A percentile compares a stretch with the other conserved stretches of the same genome.
Evolutionary conservation across 2,329 filamentous ascomycete genomes (phyloP).

Genomic region (Cytospora leucostoma): DNA sequence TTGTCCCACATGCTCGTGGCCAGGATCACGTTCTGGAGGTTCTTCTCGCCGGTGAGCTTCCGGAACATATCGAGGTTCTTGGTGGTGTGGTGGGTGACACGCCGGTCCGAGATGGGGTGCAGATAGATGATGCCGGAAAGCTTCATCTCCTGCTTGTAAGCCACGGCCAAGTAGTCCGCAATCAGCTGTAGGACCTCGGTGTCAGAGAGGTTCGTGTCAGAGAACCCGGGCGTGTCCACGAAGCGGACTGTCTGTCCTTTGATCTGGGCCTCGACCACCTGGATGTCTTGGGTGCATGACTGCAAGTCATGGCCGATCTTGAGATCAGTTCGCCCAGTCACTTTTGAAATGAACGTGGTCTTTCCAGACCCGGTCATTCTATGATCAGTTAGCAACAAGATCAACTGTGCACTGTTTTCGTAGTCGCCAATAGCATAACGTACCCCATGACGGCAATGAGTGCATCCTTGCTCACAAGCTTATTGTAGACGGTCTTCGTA

Average conservation of each 20-base stretch:
- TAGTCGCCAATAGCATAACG: not conserved
- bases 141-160: slow-evolving; percentile 37
- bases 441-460: slow-evolving; percentile 33
- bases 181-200: slow-evolving; percentile 47
- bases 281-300: slow-evolving; percentile 37
- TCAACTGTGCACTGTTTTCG: not conserved
- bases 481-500: slow-evolving; percentile 23
- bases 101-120: slow-evolving; percentile 45
- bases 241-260: slow-evolving; percentile 36
- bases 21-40: slow-evolving; percentile 44
- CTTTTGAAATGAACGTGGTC: slow-evolving; percentile 41
- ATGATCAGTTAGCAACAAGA: not conserved
- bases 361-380: slow-evolving; percentile 43
- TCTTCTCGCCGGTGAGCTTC: slow-evolving; percentile 44
- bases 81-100: slow-evolving; percentile 42
- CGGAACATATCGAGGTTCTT: slow-evolving; percentile 48
- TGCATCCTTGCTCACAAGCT: slow-evolving; percentile 27
- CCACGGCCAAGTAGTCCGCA: slow-evolving; percentile 39
- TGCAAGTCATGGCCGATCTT: slow-evolving; percentile 39
- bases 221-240: slow-evolving; percentile 51
- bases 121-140: slow-evolving; percentile 49
- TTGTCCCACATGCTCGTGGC: slow-evolving; percentile 47
- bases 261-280: slow-evolving; percentile 35
- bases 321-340: slow-evolving; percentile 36
- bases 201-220: slow-evolving; percentile 46